Conservation (phyloP, 2,329 filamentous ascomycete species). For the Tothia fuscella region DNA sequence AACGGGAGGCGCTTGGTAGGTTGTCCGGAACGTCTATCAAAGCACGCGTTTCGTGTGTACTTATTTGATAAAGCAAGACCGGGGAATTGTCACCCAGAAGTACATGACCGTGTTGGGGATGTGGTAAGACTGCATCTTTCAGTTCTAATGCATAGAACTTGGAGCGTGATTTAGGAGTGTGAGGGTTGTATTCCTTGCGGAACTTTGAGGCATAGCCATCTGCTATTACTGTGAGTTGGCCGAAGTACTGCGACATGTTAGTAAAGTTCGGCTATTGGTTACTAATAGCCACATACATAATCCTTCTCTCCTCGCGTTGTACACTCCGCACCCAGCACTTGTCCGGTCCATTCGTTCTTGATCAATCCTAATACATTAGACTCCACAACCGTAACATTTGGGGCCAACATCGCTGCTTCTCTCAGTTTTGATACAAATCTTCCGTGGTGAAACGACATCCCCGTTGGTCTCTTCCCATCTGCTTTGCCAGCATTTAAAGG, state of each 20-base stretch:
- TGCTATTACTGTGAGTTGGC: conserved; percentile 72
- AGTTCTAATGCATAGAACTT: conserved; percentile 93
- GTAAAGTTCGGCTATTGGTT: background rate
- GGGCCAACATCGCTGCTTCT: conserved; percentile 57
- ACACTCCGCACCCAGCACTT: conserved; percentile 75
- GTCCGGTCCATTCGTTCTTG: conserved; percentile 51
- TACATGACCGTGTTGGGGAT: conserved; percentile 71
- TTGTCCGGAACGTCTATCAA: conserved; percentile 78
- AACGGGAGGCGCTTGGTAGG: conserved; percentile 58
- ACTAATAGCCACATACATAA: conserved; percentile 30
- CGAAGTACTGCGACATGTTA: conserved; percentile 74
- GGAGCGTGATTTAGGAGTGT: conserved; percentile 58
- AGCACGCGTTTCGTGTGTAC: conserved; percentile 81
- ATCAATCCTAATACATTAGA: conserved; percentile 72
- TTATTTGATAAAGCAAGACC: conserved; percentile 92
- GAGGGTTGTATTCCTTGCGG: conserved; percentile 62
- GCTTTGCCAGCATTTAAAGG: conserved; percentile 41
- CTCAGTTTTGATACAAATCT: conserved; percentile 79
- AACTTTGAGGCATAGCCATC: conserved; percentile 93
- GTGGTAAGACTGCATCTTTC: conserved; percentile 71
- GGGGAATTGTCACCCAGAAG: conserved; percentile 68
- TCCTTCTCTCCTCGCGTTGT: conserved; percentile 54
- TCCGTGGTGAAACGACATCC: conserved; percentile 84
- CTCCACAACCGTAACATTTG: conserved; percentile 84
- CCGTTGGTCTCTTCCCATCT: conserved; percentile 46